These are phyloP conservation scores for Leucaena leucocephala DNA, from an alignment of 306 rosid species.

Conservation along the genomic window DNA sequence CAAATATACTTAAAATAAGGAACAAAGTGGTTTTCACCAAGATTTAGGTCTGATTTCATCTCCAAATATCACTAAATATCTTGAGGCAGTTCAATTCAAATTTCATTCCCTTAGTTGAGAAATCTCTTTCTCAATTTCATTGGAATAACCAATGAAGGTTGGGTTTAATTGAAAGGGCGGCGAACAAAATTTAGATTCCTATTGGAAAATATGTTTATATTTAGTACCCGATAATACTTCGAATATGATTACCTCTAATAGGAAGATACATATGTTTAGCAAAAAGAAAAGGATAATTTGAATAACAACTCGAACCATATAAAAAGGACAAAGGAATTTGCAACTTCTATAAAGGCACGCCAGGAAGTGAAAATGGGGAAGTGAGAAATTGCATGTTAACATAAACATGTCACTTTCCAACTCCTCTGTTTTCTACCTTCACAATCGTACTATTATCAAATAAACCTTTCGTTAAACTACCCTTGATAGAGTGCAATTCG, in stretches of 20 bases:
- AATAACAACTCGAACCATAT: background rate
- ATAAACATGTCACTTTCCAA: background rate
- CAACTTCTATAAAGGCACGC: background rate
- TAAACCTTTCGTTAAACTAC: background rate
- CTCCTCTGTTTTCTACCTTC: background rate
- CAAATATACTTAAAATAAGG: too few species aligned
- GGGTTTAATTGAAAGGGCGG: too few species aligned
- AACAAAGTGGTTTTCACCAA: too few species aligned
- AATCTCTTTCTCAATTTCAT: background rate
- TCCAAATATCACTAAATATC: too few species aligned
- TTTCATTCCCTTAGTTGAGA: background rate
- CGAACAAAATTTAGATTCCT: too few species aligned
- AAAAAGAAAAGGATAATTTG: background rate
- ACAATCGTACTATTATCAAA: background rate
- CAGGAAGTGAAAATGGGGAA: background rate
- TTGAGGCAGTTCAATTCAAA: too few species aligned
- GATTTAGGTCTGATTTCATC: too few species aligned
- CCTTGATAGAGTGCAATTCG: background rate
- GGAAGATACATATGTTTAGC: too few species aligned
- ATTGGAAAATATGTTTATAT: too few species aligned
- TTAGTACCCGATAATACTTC: too few species aligned
- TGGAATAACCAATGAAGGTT: background rate
- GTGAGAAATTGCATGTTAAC: background rate
- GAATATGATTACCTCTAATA: too few species aligned
- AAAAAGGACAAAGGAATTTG: background rate